These are phyloP conservation scores for Ascomycota sp. DNA, from an alignment of 2,329 filamentous ascomycete genomes.

Conservation along the genomic window DNA sequence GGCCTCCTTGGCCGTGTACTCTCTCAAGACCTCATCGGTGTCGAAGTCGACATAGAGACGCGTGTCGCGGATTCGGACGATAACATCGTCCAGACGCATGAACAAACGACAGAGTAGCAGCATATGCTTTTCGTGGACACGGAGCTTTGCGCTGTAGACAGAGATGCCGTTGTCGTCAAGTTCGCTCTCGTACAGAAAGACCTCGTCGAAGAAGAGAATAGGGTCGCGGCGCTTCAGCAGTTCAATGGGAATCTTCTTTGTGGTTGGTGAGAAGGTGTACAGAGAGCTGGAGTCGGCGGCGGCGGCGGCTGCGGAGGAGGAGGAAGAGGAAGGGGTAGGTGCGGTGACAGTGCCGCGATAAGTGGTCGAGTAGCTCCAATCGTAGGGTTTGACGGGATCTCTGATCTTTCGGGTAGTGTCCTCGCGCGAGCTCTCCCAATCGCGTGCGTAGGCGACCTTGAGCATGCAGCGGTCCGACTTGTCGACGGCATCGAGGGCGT, in stretches of 20 bases:
- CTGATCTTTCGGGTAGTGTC: slow-evolving; percentile 72
- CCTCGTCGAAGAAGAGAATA: slow-evolving; percentile 91
- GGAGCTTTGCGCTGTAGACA: slow-evolving; percentile 71
- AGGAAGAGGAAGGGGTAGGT: not conserved
- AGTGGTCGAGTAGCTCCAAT: slow-evolving; percentile 91
- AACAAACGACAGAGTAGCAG: slow-evolving; percentile 74
- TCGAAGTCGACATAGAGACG: slow-evolving; percentile 81
- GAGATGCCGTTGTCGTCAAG: slow-evolving; percentile 94
- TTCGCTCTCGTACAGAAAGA: slow-evolving; percentile 92
- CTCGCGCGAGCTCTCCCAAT: slow-evolving; percentile 53
- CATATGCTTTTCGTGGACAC: slow-evolving; percentile 80
- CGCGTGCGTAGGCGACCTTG: slow-evolving; percentile 77
- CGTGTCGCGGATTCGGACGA: slow-evolving; percentile 76
- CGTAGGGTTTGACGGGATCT: slow-evolving; percentile 86
- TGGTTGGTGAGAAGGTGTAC: slow-evolving; percentile 8
- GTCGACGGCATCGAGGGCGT: slow-evolving; percentile 77
- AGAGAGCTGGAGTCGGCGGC: slow-evolving; percentile 4
- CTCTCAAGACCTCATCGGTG: slow-evolving; percentile 57
- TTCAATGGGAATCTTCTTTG: slow-evolving; percentile 53
- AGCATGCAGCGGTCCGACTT: slow-evolving; percentile 86
- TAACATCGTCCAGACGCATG: slow-evolving; percentile 77
- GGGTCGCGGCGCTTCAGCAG: slow-evolving; percentile 77
- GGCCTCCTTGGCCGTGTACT: slow-evolving; percentile 79
- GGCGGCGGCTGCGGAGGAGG: slow-evolving; percentile 6
- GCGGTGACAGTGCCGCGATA: slow-evolving; percentile 52